Percentiles rank a stretch among this genome's conserved stretches.
phyloP scores from a whole-genome alignment of 805 yeast genomes.

The Yarrowia sp. region DNA sequence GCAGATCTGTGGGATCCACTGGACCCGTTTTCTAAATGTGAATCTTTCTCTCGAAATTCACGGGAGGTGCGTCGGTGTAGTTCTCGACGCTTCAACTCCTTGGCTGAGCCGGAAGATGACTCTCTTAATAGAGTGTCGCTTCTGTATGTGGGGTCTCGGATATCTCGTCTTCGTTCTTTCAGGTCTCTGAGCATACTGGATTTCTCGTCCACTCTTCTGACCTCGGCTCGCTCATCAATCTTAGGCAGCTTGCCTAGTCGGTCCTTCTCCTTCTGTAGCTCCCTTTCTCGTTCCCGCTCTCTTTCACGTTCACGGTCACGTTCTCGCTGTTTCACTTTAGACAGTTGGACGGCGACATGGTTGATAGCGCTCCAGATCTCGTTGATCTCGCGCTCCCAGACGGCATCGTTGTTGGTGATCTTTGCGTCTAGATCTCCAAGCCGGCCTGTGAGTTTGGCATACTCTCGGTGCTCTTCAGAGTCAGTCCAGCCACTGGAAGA shows the following conservation, averaged over 20 bases:
- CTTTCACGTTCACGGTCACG: conserved; percentile 37
- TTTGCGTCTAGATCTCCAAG: conserved; percentile 21
- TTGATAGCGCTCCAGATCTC: conserved; percentile 38
- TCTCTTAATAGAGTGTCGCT: conserved; percentile 16
- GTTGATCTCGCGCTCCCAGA: conserved; percentile 30
- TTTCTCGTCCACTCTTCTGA: not conserved
- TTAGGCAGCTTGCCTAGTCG: conserved; percentile 22
- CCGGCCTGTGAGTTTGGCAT: conserved; percentile 22
- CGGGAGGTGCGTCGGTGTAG: conserved; percentile 24
- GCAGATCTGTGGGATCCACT: conserved; percentile 3
- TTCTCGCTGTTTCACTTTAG: conserved; percentile 32
- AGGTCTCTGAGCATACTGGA: conserved; percentile 13
- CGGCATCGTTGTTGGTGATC: conserved; percentile 35
- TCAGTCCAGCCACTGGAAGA: conserved; percentile 20
- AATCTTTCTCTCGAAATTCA: conserved; percentile 29
- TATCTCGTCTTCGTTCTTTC: conserved; percentile 18
- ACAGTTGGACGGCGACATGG: conserved; percentile 30
- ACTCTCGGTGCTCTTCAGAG: conserved; percentile 29
- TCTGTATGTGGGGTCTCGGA: conserved; percentile 24
- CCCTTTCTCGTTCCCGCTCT: conserved; percentile 20
- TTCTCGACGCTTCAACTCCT: conserved; percentile 31
- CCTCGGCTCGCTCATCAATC: conserved; percentile 24
- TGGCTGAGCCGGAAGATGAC: conserved; percentile 29
- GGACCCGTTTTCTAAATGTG: conserved; percentile 28
- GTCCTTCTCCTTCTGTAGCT: conserved; percentile 16